Base-by-base conservation (phyloP, 371 early-diverging fungal genomes). In the Mortierella sp. region DNA sequence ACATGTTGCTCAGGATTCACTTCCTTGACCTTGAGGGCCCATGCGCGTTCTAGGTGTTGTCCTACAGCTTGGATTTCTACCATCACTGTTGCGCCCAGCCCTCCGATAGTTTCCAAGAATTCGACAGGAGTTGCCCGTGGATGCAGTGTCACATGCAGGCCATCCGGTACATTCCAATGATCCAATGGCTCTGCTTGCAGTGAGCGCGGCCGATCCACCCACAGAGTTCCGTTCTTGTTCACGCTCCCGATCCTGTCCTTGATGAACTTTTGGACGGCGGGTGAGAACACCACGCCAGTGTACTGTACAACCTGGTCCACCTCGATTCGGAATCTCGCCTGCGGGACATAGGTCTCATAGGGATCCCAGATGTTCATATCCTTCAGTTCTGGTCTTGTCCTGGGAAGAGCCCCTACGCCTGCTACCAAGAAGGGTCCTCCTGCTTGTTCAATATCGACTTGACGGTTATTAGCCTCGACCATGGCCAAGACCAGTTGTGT, bases 11-110 rank as follows among this genome's bases (percentile, higher is more conserved):
- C 21, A n/a, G 31, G 4, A 16, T 62, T 34, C 25, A 62, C 37
- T 37, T 74, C 76, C 45, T 74, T 74, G 63, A 74, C 60, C 31
- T 64, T 67, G 34, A 67, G 47, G 24, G 76, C 68, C 65, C 68
- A 74, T 60, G 64, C 57, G 60, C 64, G 59, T 8, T 40, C 61
- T 34, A 63, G 53, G 16, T 52, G 44, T 41, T 62, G 50, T 25
- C 76, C 76, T 8, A 63, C 31, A 10, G 60, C 54, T n/a, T 57
- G 68, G 1, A 64, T 50, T n/a, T 74, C 76, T 16, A 74, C 68
- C 17, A 74, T 47, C 8, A 63, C 68, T 0, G 76, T 67, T 7
- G 76, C 63, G 2, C 68, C 68, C 14, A 74, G 46, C 28, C 68
- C 63, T 13, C 76, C 76, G 25, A 68, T 37, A 0, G 52, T 25